Percentiles rank a stretch among this genome's conserved stretches.
Evolutionary conservation across 208 protist genomes (phyloP).

Genomic region (Crithidia bombi): DNA sequence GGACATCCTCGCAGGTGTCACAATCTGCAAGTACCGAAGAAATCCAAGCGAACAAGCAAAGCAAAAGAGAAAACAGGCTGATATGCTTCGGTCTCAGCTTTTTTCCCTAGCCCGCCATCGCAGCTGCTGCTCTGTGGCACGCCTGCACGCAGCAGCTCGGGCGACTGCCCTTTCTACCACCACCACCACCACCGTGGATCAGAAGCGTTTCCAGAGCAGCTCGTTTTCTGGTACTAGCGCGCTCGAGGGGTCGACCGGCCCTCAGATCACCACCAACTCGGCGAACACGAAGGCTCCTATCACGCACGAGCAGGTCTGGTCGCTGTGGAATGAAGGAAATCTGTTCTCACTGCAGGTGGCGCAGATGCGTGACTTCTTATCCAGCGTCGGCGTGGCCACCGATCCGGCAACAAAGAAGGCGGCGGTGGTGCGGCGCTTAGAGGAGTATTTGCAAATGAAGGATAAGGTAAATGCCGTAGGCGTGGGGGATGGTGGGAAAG

Average conservation of each 20-base stretch:
- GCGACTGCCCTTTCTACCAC: neutral
- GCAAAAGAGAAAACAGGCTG: neutral
- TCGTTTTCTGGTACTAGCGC: neutral
- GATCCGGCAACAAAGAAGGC: constrained; percentile 64
- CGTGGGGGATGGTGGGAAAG: neutral
- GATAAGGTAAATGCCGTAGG: constrained; percentile 23
- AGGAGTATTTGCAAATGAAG: constrained; percentile 77
- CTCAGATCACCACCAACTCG: constrained; percentile 5
- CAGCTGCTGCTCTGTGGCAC: neutral
- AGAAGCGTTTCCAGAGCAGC: constrained; percentile 23
- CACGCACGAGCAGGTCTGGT: constrained; percentile 76
- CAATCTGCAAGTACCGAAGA: too few species aligned
- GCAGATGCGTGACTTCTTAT: constrained; percentile 83
- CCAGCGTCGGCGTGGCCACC: constrained; percentile 28
- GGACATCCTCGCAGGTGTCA: too few species aligned
- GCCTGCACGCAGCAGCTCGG: neutral
- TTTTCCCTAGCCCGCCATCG: neutral
- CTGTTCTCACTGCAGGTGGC: constrained; percentile 87
- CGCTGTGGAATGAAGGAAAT: constrained; percentile 92
- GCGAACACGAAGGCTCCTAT: constrained; percentile 23
- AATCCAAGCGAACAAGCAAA: neutral
- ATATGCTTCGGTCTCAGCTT: constrained; percentile 15
- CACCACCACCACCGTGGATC: neutral
- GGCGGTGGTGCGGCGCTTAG: constrained; percentile 77
- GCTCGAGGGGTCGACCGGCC: neutral